Evolutionary conservation across 495 filamentous ascomycete genomes (phyloP), one percentile per base, ranked within the genome.

Genomic region (Hamigera avellanea): DNA sequence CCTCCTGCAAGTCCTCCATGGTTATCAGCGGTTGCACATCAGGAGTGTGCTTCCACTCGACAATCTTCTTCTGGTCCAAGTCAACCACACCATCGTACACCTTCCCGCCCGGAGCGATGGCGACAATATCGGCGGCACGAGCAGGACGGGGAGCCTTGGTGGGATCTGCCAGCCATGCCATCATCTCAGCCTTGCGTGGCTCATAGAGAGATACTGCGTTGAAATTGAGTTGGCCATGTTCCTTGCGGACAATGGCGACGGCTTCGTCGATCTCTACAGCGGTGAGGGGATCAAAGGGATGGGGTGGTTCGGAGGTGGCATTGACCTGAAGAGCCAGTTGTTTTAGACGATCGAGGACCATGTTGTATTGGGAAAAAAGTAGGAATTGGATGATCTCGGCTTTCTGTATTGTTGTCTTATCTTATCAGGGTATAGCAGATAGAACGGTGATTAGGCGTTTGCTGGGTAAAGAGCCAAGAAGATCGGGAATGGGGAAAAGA

Each of bases 21-120:
- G 86, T 93, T 51, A 95, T 93, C 45, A 94, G 69, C 14, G 88
- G 88, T 62, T 95, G 88, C 30, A 89, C 77, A 19, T 83, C 83
- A 14, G 82, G 76, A 2, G 83, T 72, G 26, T 75, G 62, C 45
- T 84, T 74, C 88, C 88, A 95, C 26, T 74, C 62, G 4, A 77
- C 49, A 39, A 95, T 73, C 57, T 79, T 80, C 37, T 67, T 73
- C 46, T 74, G 64, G n/a, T 75, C 59, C 36, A 95, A 52, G 49
- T 93, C 78, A 6, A 95, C 83, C 18, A 87, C 55, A 1, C 84
- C 88, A 61, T 95, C 88, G 39, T 83, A 93, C 2, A 95, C 75
- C 57, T 78, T 81, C 26, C 80, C 80, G 5, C 80, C 82, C 2
- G 76, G 73, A 0, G 76, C 83, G 57, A 94, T 86, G n/a, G 78